Base-by-base conservation (phyloP, 108 stramenopile genomes). In the Cyclostephanos tholiformis region DNA sequence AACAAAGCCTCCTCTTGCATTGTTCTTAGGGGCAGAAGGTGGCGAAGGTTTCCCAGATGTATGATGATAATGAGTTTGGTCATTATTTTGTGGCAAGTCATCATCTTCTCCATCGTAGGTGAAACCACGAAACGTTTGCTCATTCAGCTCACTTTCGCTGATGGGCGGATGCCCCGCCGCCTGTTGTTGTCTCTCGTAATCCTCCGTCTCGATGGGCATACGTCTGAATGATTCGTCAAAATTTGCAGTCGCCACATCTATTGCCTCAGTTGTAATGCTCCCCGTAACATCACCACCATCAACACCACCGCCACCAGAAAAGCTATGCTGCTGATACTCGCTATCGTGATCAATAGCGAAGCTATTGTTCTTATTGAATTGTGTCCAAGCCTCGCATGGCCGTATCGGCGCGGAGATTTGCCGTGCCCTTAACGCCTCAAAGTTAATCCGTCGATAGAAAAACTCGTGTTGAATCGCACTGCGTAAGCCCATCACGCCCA, bases 351-450 rank as follows among this genome's bases (percentile, higher is more conserved):
- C 73, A 19, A 20, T 44, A 22, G 5, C 43, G 4, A 36, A 23
- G 27, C 82, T 82, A 39, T 81, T 69, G 41, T 35, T 74, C 19
- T 67, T 57, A 30, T 68, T 63, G 36, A 84, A 82, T 63, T 88
- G 85, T 64, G 77, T 89, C 94, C 91, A 91, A 23, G 92, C 91
- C 77, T 95, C 94, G 71, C 92, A 93, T n/a, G 94, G 94, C 53
- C 91, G 77, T 46, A 95, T 91, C 13, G 94, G 94, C 26, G 94
- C 84, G 32, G 88, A 82, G 16, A 95, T 87, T 35, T 88, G 86
- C 26, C 91, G 82, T 17, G 80, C 85, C 61, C 85, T 84, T 27
- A 93, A 67, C 1, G 88, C 86, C 71, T 90, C 88, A 81, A 90
- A 92, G 67, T 85, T 88, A 55, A 92, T 88, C 52, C 85, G 87